These are phyloP conservation scores for Fusarium poae DNA, from an alignment of 2,329 filamentous ascomycete genomes.

Conservation along the genomic window DNA sequence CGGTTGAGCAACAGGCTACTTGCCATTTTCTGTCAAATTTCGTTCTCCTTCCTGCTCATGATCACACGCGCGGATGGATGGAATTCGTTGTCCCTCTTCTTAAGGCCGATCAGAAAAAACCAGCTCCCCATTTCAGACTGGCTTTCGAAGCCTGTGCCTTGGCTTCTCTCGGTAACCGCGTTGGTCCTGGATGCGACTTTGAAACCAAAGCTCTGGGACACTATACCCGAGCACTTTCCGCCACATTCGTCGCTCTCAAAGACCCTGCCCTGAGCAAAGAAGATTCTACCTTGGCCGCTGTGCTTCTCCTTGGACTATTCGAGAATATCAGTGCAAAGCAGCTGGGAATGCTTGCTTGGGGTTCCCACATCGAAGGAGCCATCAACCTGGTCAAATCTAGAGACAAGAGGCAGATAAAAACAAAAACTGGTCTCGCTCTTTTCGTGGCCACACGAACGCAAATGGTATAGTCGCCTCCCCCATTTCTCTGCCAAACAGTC, in stretches of 20 bases:
- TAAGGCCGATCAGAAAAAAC: constrained; percentile 54
- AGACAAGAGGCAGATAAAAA: constrained; percentile 67
- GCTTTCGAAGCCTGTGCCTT: constrained; percentile 72
- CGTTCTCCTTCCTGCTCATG: constrained; percentile 65
- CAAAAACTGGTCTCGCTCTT: constrained; percentile 65
- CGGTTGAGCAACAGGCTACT: constrained; percentile 67
- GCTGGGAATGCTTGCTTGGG: constrained; percentile 69
- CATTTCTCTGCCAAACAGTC: background rate
- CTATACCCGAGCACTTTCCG: constrained; percentile 67
- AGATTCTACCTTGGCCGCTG: constrained; percentile 71
- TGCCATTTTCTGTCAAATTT: constrained; percentile 74
- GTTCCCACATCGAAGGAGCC: constrained; percentile 74
- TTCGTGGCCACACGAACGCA: constrained; percentile 72
- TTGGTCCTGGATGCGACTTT: constrained; percentile 52
- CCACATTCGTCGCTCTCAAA: constrained; percentile 66
- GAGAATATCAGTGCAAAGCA: constrained; percentile 70
- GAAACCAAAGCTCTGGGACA: constrained; percentile 60
- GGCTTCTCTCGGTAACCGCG: constrained; percentile 68
- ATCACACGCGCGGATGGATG: constrained; percentile 67
- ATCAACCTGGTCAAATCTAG: constrained; percentile 70
- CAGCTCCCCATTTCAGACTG: constrained; percentile 63
- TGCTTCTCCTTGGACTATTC: constrained; percentile 71
- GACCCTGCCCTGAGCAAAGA: constrained; percentile 63
- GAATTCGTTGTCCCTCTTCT: constrained; percentile 71
- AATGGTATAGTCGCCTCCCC: constrained; percentile 59